A percentile compares a stretch with the other conserved stretches of the same genome.
phyloP scores from a whole-genome alignment of 164 flowering plant genomes.

The Vitis labrusca region DNA sequence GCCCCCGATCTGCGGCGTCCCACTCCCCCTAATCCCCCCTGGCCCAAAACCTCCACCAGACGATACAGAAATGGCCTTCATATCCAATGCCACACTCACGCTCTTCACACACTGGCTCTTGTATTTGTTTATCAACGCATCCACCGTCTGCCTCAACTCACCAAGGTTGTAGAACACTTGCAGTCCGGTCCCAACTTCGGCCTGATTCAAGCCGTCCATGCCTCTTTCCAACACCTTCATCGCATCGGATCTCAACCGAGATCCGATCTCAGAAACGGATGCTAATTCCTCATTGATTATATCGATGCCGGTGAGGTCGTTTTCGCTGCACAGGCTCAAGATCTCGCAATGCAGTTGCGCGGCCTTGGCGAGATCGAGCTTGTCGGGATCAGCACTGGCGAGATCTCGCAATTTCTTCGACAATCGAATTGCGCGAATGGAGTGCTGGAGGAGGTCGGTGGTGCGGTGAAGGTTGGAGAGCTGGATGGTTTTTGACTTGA shows the following conservation, averaged over 20 bases:
- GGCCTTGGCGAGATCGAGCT: slow-evolving; percentile 76
- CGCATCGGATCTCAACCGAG: slow-evolving; percentile 57
- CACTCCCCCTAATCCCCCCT: slow-evolving; percentile 86
- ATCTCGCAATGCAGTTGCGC: slow-evolving; percentile 87
- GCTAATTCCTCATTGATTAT: slow-evolving; percentile 62
- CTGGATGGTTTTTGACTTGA: slow-evolving; percentile 57
- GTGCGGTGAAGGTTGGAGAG: slow-evolving; percentile 68
- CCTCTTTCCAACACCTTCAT: slow-evolving; percentile 87
- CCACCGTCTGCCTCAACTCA: slow-evolving; percentile 73
- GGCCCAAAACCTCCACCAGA: slow-evolving; percentile 66
- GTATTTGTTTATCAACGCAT: slow-evolving; percentile 69
- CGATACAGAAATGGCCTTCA: slow-evolving; percentile 76
- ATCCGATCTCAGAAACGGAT: slow-evolving; percentile 66
- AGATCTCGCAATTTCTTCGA: slow-evolving; percentile 68
- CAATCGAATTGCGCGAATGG: slow-evolving; percentile 59
- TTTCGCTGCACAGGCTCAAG: slow-evolving; percentile 51
- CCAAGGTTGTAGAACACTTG: slow-evolving; percentile 95
- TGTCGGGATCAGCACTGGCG: slow-evolving; percentile 44
- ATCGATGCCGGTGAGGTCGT: slow-evolving; percentile 59
- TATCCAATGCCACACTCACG: slow-evolving; percentile 71
- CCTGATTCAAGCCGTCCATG: slow-evolving; percentile 87
- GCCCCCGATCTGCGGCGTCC: slow-evolving; percentile 92
- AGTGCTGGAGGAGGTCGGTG: slow-evolving; percentile 54
- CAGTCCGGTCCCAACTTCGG: slow-evolving; percentile 92
- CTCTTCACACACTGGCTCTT: slow-evolving; percentile 71